Base-by-base conservation (phyloP, 257 asterid genomes). In the Datura wrightii region DNA sequence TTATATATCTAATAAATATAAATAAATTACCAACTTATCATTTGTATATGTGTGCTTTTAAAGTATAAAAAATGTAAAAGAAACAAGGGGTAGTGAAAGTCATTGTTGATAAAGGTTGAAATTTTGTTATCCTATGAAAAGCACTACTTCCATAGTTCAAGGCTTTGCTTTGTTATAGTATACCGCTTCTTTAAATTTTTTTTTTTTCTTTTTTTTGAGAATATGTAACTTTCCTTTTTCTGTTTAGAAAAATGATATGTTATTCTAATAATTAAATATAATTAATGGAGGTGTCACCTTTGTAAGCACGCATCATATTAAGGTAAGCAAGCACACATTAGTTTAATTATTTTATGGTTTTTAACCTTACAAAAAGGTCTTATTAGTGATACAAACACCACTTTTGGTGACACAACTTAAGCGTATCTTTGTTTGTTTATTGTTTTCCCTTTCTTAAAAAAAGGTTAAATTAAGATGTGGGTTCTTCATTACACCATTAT, bases 81-180 rank as follows among this genome's bases (percentile, higher is more conserved):
- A 56, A 88, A 88, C 80, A 85, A 83, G 86, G 58, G 89, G 66
- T 84, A 89, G 92, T 88, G 89, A 90, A 89, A 89, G 92, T 90
- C 58, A 83, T 69, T 72, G 56, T 37, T 53, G 15, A 52, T 76
- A 76, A 76, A 76, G 5, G 82, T 52, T 76, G 82, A 76, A 52
- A 76, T 76, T 76, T 76, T 76, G 82, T 76, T 52, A 52, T 76
- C 82, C 82, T 31, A 76, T 76, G 82, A 76, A 76, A 74, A 76
- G 82, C 82, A 76, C 82, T 76, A 76, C 46, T 76, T 76, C 82
- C 63, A 76, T 76, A 50, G 82, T 76, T 76, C 82, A 76, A 76
- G 82, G 82, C 63, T 76, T 76, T 76, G 82, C 6, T 10, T 24
- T 24, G 31, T 24, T 24, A 24, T 24, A 24, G 31, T 24, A 24